Evolutionary conservation across 225 moss, liverwort and hornwort species (phyloP), one percentile per base, ranked within the genome.

Genomic region (Anthoceros angustus): DNA sequence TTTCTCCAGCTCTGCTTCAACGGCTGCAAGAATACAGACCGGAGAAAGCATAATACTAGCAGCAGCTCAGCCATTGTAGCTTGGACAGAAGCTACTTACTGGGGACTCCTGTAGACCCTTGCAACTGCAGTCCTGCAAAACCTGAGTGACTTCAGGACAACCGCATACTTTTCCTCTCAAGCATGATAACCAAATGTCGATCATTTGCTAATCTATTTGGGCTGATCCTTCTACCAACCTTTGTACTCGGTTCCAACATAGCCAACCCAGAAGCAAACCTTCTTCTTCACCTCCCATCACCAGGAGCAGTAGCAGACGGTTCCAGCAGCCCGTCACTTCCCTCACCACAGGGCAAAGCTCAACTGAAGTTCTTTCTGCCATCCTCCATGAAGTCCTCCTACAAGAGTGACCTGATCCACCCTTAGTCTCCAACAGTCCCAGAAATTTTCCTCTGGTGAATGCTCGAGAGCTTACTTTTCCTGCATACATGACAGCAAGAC

Each of bases 211-310:
- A 11, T 24, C 10, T 2, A 26, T 2, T 6, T 5, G 12, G 21
- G 25, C 64, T 43, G 12, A 14, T 0, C 45, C 14, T 0, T 11
- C 15, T 23, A 4, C 42, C 12, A 25, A 76, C 93, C 93, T 82
- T 80, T 90, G 72, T 86, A 94, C 6, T 75, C 87, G 65, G 90
- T 90, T 50, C 93, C 90, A 10, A 87, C 86, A 55, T 94, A 94
- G 50, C 93, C 93, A 69, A 90, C 68, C 93, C 93, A 94, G 70
- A 94, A 67, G 12, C 90, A 90, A 12, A 94, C 93, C 74, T 90
- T 94, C 80, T 87, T 94, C 77, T 94, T 94, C 63, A 70, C 42
- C 38, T 38, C 45, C 23, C n/a, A 7, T 55, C n/a, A 18, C 14
- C 23, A 7, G 55, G 55, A 55, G n/a, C 18, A 5, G 12, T 23